Conservation (phyloP, 306 rosid genomes). For the Sesbania bispinosa region DNA sequence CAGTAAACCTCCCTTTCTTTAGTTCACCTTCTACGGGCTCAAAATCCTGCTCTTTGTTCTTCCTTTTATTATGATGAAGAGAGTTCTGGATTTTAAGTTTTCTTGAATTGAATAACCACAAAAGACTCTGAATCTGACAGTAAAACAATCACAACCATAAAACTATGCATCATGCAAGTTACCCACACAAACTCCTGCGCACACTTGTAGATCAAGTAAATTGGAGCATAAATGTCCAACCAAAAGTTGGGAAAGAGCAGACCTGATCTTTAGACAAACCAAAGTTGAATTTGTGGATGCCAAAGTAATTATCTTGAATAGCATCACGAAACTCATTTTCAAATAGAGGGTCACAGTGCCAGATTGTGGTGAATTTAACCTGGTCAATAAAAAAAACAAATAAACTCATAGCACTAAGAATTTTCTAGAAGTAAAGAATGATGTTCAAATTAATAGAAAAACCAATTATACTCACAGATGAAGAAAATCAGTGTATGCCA, state of each 20-base stretch:
- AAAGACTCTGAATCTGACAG: conserved; percentile 40
- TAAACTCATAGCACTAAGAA: not conserved
- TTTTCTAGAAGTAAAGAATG: not conserved
- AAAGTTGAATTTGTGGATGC: conserved; percentile 30
- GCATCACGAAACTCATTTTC: conserved; percentile 47
- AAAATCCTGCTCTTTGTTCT: not conserved
- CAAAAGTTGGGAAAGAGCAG: conserved; percentile 17
- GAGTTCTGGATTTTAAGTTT: not conserved
- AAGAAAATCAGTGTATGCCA: not conserved
- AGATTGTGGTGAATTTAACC: conserved; percentile 41
- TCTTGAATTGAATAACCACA: conserved; percentile 31
- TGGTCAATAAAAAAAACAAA: conserved; percentile 22
- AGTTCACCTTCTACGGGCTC: not conserved
- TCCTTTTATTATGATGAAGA: not conserved
- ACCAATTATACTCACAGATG: not conserved
- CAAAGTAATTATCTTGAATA: conserved; percentile 44
- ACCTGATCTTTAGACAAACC: conserved; percentile 54
- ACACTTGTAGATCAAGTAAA: conserved; percentile 3
- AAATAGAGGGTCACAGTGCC: conserved; percentile 43
- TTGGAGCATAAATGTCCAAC: not conserved
- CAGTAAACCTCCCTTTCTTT: conserved; percentile 7
- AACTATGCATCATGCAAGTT: not conserved
- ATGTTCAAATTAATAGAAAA: not conserved
- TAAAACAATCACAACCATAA: conserved; percentile 16
- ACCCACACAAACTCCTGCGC: not conserved